Conservation (phyloP, 2,329 filamentous ascomycete species). For the Pseudogymnoascus sp. region DNA sequence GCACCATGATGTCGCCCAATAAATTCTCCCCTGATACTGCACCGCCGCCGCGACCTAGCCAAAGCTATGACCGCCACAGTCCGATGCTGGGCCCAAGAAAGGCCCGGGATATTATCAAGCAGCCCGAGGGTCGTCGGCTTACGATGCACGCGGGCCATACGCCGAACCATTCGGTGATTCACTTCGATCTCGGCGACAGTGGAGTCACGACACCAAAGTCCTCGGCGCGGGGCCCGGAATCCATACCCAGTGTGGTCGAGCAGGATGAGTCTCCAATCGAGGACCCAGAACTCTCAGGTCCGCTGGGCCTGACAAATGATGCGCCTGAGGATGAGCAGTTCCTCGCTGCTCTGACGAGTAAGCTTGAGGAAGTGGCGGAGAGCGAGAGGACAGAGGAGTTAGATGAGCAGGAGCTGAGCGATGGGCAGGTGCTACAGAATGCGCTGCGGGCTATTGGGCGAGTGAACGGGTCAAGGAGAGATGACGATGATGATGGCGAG, state of each 20-base stretch:
- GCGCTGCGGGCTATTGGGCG: slow-evolving; percentile 13
- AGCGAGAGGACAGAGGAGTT: slow-evolving; percentile 4
- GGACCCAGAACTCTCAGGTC: slow-evolving; percentile 42
- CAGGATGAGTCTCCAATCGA: slow-evolving; percentile 1
- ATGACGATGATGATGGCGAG: slow-evolving; percentile 15
- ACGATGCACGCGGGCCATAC: slow-evolving; percentile 57
- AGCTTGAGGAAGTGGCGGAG: slow-evolving; percentile 31
- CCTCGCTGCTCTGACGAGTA: slow-evolving; percentile 40
- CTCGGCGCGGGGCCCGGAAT: neutral
- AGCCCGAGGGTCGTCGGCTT: slow-evolving; percentile 39
- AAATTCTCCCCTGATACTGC: slow-evolving; percentile 20
- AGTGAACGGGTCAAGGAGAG: neutral
- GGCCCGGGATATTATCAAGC: slow-evolving; percentile 17
- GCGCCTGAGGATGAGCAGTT: slow-evolving; percentile 49
- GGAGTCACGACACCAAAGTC: slow-evolving; percentile 23
- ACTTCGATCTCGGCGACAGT: slow-evolving; percentile 38
- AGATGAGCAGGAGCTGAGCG: slow-evolving; percentile 16
- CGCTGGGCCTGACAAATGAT: slow-evolving; percentile 46
- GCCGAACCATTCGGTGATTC: slow-evolving; percentile 46
- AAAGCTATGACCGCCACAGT: slow-evolving; percentile 8
- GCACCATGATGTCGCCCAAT: slow-evolving; percentile 16
- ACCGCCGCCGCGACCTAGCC: slow-evolving; percentile 15
- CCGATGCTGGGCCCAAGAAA: neutral
- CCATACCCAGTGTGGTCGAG: slow-evolving; percentile 8
- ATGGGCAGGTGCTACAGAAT: slow-evolving; percentile 20